Evolutionary conservation across 176 grass and related monocot species (phyloP), one percentile per base, ranked within the genome.

Genomic region (Eleusine indica): DNA sequence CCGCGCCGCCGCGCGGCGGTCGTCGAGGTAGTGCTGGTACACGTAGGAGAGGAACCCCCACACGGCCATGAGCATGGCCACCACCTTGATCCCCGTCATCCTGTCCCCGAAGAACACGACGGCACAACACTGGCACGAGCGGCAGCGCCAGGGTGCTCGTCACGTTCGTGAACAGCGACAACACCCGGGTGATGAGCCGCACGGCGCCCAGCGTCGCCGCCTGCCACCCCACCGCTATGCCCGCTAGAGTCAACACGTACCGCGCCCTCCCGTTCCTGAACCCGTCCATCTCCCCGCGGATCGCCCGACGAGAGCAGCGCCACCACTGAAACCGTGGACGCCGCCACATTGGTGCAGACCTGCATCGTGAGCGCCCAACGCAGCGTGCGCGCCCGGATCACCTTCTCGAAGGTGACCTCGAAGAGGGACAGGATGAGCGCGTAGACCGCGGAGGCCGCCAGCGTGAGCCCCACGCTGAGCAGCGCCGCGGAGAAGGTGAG

Each of bases 21-120:
- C 76, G 73, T 94, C 90, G 41, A 94, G 54, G 91, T 93, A 88
- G 49, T 91, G 86, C 61, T 97, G 95, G 72, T 94, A 94, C 0
- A 91, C 63, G 78, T 94, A 94, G 13, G 95, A 93, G 25, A 87
- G 52, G 48, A 97, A 97, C 0, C 95, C 95, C 95, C 92, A 94
- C 0, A 94, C 4, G 2, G 92, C 92, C 65, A 97, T 90, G 83
- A 97, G 76, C 84, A 97, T 83, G 18, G 95, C 68, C 2, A 97
- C 66, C 6, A 73, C 68, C 86, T 93, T 97, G 62, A 93, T 64
- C 2, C 92, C 92, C 32, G 93, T 82, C 90, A 97, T 97, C 60
- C 9, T 74, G 53, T 97, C 90, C 22, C 79, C 76, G 66, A 97
- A 97, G 66, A 97, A 75, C 9, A 83, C 71, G 12, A 94, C 92